These are phyloP conservation scores for Strobilomyces confusus DNA, from an alignment of 768 basidiomycete species.

Conservation along the genomic window DNA sequence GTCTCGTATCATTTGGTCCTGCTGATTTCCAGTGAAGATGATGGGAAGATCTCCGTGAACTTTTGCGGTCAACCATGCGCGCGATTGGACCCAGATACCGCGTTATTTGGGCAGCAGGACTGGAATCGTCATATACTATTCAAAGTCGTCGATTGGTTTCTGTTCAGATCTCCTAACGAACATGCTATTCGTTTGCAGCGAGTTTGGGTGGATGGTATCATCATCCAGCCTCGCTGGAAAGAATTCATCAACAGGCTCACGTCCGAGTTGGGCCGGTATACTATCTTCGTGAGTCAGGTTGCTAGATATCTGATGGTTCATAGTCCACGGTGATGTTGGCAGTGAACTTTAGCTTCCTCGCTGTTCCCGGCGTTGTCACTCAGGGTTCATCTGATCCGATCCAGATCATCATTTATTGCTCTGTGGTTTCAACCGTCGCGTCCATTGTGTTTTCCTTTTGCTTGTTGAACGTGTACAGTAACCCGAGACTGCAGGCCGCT, in stretches of 20 bases:
- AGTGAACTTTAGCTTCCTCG: slow-evolving; percentile 14
- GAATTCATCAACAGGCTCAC: slow-evolving; percentile 8
- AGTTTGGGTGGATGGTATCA: slow-evolving; percentile 9
- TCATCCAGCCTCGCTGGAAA: slow-evolving; percentile 11
- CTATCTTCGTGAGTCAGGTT: slow-evolving; percentile 8
- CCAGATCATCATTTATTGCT: slow-evolving; percentile 14
- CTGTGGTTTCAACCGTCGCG: slow-evolving; percentile 4
- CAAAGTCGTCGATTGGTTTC: not conserved
- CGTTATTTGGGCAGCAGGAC: slow-evolving; percentile 4
- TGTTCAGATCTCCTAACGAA: slow-evolving; percentile 3
- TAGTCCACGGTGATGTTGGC: slow-evolving; percentile 20
- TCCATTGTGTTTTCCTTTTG: slow-evolving; percentile 13
- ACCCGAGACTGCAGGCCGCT: slow-evolving; percentile 3
- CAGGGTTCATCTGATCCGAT: not conserved
- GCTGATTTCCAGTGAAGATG: slow-evolving; percentile 3
- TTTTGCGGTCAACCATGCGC: slow-evolving; percentile 11
- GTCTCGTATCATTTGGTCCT: not conserved
- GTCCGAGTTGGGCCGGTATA: slow-evolving; percentile 7
- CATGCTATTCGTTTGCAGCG: slow-evolving; percentile 14
- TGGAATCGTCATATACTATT: slow-evolving; percentile 3
- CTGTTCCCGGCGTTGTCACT: slow-evolving; percentile 5
- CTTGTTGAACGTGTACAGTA: slow-evolving; percentile 10
- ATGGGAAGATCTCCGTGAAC: not conserved
- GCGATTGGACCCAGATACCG: slow-evolving; percentile 9
- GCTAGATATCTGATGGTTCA: not conserved